phyloP scores from a whole-genome alignment of 345 rosid species.

The Balakata baccata region DNA sequence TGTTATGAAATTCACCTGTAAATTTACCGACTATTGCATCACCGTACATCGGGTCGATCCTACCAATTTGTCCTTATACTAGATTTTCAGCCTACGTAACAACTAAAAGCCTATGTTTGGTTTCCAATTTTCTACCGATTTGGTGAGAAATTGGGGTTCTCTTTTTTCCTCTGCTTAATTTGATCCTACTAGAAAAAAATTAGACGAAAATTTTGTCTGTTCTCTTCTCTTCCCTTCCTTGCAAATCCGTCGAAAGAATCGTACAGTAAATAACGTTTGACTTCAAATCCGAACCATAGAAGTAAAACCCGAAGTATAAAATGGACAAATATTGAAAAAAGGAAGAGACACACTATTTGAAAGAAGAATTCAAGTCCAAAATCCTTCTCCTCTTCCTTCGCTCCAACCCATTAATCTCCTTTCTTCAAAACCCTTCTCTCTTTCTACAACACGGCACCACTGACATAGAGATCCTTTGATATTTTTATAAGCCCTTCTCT shows the following conservation, averaged over 20 bases:
- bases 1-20: too few relatives aligned
- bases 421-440: not conserved
- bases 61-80: not conserved
- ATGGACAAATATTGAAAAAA: not conserved
- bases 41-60: not conserved
- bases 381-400: constrained; percentile 11
- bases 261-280: too few relatives aligned
- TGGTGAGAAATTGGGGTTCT: too few relatives aligned
- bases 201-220: too few relatives aligned
- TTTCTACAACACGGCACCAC: not conserved
- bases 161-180: too few relatives aligned
- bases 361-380: constrained; percentile 7
- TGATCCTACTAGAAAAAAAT: too few relatives aligned
- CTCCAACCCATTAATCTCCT: not conserved
- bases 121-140: too few relatives aligned
- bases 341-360: not conserved
- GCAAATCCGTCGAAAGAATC: too few relatives aligned
- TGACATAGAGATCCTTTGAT: not conserved
- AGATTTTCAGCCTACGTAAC: not conserved
- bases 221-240: too few relatives aligned
- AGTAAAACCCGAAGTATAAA: not conserved
- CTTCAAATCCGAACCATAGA: too few relatives aligned
- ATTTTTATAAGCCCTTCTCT: not conserved
- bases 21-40: not conserved
- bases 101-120: too few relatives aligned